Conservation (phyloP, 768 basidiomycete species). For the Coprinopsis cinerea region DNA sequence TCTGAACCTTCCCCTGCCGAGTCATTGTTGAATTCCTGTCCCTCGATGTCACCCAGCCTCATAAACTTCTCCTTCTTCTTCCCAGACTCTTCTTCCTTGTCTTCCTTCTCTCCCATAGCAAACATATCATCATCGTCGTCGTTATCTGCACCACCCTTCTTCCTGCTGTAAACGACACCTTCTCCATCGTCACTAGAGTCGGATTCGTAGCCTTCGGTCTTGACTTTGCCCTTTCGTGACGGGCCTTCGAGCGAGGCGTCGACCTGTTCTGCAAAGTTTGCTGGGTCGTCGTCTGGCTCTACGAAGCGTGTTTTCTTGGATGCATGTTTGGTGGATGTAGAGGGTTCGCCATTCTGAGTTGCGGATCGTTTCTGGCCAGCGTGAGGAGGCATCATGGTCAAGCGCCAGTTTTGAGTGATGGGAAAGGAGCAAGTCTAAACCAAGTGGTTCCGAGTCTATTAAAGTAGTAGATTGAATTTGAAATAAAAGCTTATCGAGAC, state of each 20-base stretch:
- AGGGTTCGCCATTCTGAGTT: slow-evolving; percentile 23
- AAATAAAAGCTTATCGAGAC: background rate
- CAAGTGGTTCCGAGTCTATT: background rate
- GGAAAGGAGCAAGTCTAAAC: slow-evolving; percentile 2
- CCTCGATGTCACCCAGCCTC: slow-evolving; percentile 91
- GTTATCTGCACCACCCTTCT: slow-evolving; percentile 47
- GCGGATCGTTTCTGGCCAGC: slow-evolving; percentile 32
- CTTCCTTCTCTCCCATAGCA: slow-evolving; percentile 55
- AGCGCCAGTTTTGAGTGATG: background rate
- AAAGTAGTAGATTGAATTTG: background rate
- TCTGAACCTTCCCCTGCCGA: slow-evolving; percentile 35
- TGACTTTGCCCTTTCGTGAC: slow-evolving; percentile 68
- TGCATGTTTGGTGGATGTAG: slow-evolving; percentile 24
- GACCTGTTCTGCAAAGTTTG: slow-evolving; percentile 73
- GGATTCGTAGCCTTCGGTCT: slow-evolving; percentile 85
- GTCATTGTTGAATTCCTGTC: slow-evolving; percentile 77
- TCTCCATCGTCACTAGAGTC: slow-evolving; percentile 95
- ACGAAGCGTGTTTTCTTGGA: slow-evolving; percentile 75
- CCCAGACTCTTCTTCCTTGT: slow-evolving; percentile 36
- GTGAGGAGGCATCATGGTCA: slow-evolving; percentile 23
- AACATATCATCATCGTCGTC: slow-evolving; percentile 78
- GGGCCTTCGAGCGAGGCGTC: slow-evolving; percentile 68
- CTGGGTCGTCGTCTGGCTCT: slow-evolving; percentile 70
- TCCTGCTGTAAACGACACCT: slow-evolving; percentile 82
- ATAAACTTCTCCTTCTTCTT: slow-evolving; percentile 71